These are phyloP conservation scores for Cladosporium sp. DNA, from an alignment of 2,329 filamentous ascomycete species.

Conservation along the genomic window DNA sequence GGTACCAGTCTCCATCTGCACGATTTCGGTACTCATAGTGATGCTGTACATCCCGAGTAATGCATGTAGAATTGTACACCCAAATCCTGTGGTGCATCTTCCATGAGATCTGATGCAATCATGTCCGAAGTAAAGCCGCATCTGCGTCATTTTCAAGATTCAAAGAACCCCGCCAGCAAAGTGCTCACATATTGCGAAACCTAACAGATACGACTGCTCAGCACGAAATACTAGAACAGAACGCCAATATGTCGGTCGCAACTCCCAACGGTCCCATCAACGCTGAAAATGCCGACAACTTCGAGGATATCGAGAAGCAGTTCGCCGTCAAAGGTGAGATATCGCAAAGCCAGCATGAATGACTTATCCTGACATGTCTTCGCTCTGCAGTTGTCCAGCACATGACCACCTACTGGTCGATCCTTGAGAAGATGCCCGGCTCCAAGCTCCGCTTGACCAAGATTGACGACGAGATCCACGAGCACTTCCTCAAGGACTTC, in stretches of 20 bases:
- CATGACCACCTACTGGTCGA: conserved; percentile 94
- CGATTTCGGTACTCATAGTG: too few species aligned
- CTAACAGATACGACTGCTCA: background rate
- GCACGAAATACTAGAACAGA: background rate
- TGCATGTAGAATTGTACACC: too few species aligned
- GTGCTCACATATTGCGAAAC: background rate
- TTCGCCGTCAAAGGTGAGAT: conserved; percentile 85
- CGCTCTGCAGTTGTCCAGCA: conserved; percentile 71
- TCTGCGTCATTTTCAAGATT: conserved; percentile 11
- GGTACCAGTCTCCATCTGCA: too few species aligned
- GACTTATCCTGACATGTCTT: background rate
- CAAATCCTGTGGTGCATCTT: too few species aligned
- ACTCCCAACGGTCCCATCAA: conserved; percentile 25
- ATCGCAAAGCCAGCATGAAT: conserved; percentile 9
- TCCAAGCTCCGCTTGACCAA: conserved; percentile 88
- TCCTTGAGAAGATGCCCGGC: conserved; percentile 85
- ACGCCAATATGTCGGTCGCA: conserved; percentile 7
- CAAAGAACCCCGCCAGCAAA: background rate
- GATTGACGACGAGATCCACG: conserved; percentile 90
- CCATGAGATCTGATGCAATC: too few species aligned
- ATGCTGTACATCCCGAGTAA: too few species aligned
- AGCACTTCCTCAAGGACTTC: conserved; percentile 81
- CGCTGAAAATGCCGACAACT: conserved; percentile 61
- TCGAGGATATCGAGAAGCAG: conserved; percentile 83
- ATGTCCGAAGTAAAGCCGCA: background rate